Evolutionary conservation across 2,329 filamentous ascomycete genomes (phyloP), one percentile per base, ranked within the genome.

Genomic region (Pochonia chlamydosporia): DNA sequence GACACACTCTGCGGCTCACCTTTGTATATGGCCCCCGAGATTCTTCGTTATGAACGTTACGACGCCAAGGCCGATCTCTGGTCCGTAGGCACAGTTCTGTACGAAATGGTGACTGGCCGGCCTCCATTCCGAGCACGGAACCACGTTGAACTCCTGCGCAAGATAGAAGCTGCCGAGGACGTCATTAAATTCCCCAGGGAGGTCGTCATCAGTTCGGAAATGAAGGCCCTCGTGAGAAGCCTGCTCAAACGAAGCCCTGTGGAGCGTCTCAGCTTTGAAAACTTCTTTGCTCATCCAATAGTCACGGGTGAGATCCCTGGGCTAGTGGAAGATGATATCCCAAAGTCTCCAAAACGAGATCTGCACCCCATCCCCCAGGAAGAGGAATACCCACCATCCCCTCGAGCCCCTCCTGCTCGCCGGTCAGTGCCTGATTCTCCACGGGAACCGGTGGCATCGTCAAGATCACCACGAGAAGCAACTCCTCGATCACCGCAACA

Each of bases 1-100:
- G 93, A 99, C 65, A 99, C 93, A 0, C 80, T 99, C 1, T 99
- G 93, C 65, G 93, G 93, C 16, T 97, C 93, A 11, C 93, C 93
- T 9, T 74, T 99, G 23, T 99, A 99, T 71, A 99, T 99, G 93
- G 93, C 93, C 0, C 93, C 93, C 4, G 93, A 99, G 70, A 99
- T 99, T 54, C 74, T 99, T 52, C 84, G 91, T 50, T 99, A 97
- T 60, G 91, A 99, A 65, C 92, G 92, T 61, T 99, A 99, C 66
- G 92, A 96, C 69, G 89, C 92, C 53, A 95, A 95, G 67, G 92
- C 91, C 40, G 93, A 99, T 70, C 72, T 99, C 28, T 99, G 93
- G 93, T 99, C 93, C 20, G 89, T 96, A 28, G 93, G 93, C 43
- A 96, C 93, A 16, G 93, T 99, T 8, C 72, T 95, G 21, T 96